A percentile compares a stretch with the other conserved stretches of the same genome.
These are phyloP conservation scores for Pezicula radicicola DNA, from an alignment of 2,329 filamentous ascomycete genomes.

Conservation along the genomic window DNA sequence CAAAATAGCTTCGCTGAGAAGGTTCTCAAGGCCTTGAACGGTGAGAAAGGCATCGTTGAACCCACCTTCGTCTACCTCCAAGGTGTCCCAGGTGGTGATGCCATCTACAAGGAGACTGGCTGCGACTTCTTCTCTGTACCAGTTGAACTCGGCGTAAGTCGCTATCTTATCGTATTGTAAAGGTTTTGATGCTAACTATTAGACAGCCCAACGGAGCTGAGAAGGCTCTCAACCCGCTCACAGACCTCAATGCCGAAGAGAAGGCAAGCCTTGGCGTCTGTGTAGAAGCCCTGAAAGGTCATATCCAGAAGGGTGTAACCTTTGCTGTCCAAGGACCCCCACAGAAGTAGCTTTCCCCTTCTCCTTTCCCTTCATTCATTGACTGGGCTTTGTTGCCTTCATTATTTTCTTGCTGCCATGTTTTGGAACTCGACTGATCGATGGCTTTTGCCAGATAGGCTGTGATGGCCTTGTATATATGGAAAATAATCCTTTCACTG, in stretches of 20 bases:
- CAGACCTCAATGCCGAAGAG: slow-evolving; percentile 78
- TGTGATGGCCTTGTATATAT: slow-evolving; percentile 31
- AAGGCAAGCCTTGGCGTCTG: slow-evolving; percentile 78
- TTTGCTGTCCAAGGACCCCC: slow-evolving; percentile 79
- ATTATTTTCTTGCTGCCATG: slow-evolving; percentile 8
- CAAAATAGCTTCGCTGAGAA: slow-evolving; percentile 80
- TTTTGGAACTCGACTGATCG: slow-evolving; percentile 23
- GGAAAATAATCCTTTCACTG: slow-evolving; percentile 10
- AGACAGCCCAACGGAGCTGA: slow-evolving; percentile 75
- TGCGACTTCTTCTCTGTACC: slow-evolving; percentile 95
- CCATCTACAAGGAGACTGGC: slow-evolving; percentile 78
- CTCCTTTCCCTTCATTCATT: slow-evolving; percentile 24
- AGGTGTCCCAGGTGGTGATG: slow-evolving; percentile 83
- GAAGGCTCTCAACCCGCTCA: slow-evolving; percentile 80
- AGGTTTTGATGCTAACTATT: slow-evolving; percentile 25
- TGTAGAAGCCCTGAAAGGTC: slow-evolving; percentile 78
- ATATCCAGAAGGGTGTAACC: slow-evolving; percentile 90
- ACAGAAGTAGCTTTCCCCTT: slow-evolving; percentile 68
- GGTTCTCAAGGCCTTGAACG: slow-evolving; percentile 87
- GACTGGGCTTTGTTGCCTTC: not conserved
- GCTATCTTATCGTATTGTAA: slow-evolving; percentile 1
- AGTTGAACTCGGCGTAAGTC: slow-evolving; percentile 87
- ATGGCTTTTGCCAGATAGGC: slow-evolving; percentile 36
- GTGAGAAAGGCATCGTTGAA: slow-evolving; percentile 90
- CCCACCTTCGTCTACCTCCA: slow-evolving; percentile 95